These are phyloP conservation scores for Diaporthe sp. DNA, from an alignment of 2,329 filamentous ascomycete genomes.

Conservation along the genomic window DNA sequence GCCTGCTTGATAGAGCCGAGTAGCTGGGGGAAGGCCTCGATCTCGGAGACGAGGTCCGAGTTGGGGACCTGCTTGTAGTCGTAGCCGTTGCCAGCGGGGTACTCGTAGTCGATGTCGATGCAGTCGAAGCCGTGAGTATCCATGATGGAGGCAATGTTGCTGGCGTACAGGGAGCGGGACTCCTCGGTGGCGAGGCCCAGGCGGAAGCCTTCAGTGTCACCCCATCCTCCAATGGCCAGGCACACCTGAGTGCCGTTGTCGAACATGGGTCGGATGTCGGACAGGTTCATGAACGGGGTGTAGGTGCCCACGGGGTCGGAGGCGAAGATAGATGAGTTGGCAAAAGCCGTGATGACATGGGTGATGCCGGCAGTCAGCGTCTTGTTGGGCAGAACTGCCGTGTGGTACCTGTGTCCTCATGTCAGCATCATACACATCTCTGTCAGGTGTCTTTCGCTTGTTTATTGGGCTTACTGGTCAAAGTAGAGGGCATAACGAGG, in stretches of 20 bases:
- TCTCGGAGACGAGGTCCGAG: constrained; percentile 70
- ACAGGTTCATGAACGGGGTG: constrained; percentile 67
- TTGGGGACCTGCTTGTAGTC: constrained; percentile 79
- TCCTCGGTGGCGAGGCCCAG: constrained; percentile 61
- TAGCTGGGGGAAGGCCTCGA: constrained; percentile 73
- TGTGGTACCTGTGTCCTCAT: constrained; percentile 34
- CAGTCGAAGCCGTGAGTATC: constrained; percentile 71
- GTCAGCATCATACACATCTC: neutral
- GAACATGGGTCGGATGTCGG: constrained; percentile 66
- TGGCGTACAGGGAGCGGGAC: constrained; percentile 66
- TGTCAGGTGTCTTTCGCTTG: too few species aligned
- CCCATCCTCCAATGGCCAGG: constrained; percentile 77
- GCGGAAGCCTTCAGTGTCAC: constrained; percentile 70
- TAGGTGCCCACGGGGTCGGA: constrained; percentile 58
- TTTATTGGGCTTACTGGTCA: constrained; percentile 35
- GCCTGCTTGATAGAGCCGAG: constrained; percentile 70
- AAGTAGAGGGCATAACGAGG: constrained; percentile 40
- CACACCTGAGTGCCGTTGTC: constrained; percentile 68
- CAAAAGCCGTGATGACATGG: constrained; percentile 69
- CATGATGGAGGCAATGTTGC: constrained; percentile 69
- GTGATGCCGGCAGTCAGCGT: constrained; percentile 60
- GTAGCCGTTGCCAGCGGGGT: constrained; percentile 75
- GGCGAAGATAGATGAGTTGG: constrained; percentile 64
- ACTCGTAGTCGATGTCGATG: constrained; percentile 77
- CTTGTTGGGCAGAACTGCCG: constrained; percentile 31